Evolutionary conservation across 2,329 filamentous ascomycete genomes (phyloP), one percentile per base, ranked within the genome.

Genomic region (Ophiostoma piceae): DNA sequence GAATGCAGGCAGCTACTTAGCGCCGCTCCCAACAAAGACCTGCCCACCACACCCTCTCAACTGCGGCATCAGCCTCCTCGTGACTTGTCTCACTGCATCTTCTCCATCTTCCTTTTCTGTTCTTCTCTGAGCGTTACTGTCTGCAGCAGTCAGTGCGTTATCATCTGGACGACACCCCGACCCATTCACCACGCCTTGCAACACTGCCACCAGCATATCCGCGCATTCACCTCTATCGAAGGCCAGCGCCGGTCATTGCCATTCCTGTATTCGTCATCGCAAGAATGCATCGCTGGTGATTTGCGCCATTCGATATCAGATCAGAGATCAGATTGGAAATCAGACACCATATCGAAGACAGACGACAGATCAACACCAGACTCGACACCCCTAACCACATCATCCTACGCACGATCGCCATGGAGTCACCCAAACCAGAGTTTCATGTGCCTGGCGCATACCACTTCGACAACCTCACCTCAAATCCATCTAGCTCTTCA

Each of bases 371-470:
- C 54, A 60, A 22, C 57, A 29, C 26, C 3, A 41, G 39, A 41
- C 57, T 62, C 57, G 57, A 62, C 57, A 29, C 16, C 7, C 4
- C 22, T n/a, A n/a, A 47, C 19, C 16, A 47, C 8, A 26, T 5
- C n/a, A 11, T 6, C n/a, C 22, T 22, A 26, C 62, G 9, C 16
- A 22, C 19, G 11, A 35, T 1, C 65, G 9, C 41, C n/a, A 67
- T 67, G 35, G 60, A 76, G n/a, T 77, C 76, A 51, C 72, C 74
- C 0, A 68, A 67, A 35, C 67, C 75, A 54, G 76, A 77, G 43
- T 78, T 77, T 68, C 76, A 77, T 64, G 70, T 77, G 70, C 76
- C 76, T 5, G 78, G 78, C 22, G 76, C 75, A 51, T 79, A 76
- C 69, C 71, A 74, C 41, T 75, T 77, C 68, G 76, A 78, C 39